phyloP scores from a whole-genome alignment of 108 stramenopile genomes.

The Cyclotella sp. region DNA sequence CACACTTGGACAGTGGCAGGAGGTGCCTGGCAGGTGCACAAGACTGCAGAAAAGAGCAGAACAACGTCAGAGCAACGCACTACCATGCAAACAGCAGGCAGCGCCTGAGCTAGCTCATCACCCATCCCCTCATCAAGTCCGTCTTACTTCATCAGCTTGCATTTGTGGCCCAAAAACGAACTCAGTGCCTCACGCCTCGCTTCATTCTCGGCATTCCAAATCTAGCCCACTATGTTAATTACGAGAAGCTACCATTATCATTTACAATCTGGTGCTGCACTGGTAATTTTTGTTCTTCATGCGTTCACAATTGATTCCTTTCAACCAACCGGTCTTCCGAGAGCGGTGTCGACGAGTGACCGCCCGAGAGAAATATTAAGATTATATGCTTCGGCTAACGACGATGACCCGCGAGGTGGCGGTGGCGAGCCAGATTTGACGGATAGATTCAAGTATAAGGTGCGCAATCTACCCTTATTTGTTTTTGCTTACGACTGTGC shows the following conservation, averaged over 20 bases:
- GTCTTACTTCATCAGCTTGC: no score
- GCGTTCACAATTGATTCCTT: neutral
- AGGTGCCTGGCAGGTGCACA: no score
- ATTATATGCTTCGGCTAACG: neutral
- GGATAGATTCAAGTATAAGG: conserved; percentile 84
- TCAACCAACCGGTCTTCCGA: neutral
- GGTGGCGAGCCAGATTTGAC: conserved; percentile 60
- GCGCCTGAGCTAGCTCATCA: no score
- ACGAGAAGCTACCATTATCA: neutral
- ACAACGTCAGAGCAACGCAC: no score
- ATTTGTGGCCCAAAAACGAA: no score
- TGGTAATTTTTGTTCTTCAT: neutral
- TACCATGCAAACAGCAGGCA: no score
- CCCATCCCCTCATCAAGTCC: no score
- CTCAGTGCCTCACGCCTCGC: no score
- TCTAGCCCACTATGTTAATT: neutral
- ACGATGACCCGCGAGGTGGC: conserved; percentile 17
- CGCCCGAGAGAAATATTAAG: neutral
- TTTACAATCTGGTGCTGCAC: neutral
- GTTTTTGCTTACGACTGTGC: neutral
- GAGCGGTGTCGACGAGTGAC: neutral
- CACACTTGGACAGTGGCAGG: no score
- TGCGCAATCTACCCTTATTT: conserved; percentile 1
- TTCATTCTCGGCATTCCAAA: no score
- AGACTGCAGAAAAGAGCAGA: no score